Conservation (phyloP, 2,329 filamentous ascomycete genomes). For the Trichoderma polysporum region DNA sequence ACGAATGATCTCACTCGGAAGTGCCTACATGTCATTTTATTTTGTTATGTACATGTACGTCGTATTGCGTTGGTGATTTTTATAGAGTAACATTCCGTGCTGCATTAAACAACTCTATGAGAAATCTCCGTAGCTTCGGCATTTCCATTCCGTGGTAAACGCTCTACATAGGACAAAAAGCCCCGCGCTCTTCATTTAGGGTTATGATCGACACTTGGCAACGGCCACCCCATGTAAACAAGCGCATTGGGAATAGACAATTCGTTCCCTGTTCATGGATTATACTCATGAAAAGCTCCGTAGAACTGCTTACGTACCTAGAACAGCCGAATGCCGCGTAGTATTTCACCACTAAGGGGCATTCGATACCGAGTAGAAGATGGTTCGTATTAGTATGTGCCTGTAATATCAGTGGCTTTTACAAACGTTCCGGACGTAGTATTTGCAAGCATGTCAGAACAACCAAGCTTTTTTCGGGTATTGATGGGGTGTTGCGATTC, state of each 20-base stretch:
- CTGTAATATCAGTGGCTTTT: too few relatives aligned
- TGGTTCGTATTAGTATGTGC: neutral
- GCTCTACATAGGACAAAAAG: neutral
- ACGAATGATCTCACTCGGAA: too few relatives aligned
- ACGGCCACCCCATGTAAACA: neutral
- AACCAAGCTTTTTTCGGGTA: too few relatives aligned
- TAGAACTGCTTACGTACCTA: neutral
- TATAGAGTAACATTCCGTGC: neutral
- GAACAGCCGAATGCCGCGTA: neutral
- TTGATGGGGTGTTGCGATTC: too few relatives aligned
- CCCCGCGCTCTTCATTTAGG: neutral
- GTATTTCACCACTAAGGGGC: rapidly evolving
- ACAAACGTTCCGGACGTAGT: too few relatives aligned
- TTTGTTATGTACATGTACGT: neutral
- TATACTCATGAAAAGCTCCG: neutral
- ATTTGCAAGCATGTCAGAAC: too few relatives aligned
- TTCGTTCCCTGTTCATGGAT: neutral
- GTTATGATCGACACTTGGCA: neutral
- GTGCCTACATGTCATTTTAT: neutral
- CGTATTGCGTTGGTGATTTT: neutral
- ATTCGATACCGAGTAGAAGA: neutral
- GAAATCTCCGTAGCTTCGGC: conserved; percentile 8
- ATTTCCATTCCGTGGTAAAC: neutral
- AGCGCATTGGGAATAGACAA: neutral
- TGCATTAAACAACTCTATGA: neutral